Percentiles rank a stretch among this genome's conserved stretches.
phyloP scores from a whole-genome alignment of 495 filamentous ascomycete species.

The Neurospora sp. region DNA sequence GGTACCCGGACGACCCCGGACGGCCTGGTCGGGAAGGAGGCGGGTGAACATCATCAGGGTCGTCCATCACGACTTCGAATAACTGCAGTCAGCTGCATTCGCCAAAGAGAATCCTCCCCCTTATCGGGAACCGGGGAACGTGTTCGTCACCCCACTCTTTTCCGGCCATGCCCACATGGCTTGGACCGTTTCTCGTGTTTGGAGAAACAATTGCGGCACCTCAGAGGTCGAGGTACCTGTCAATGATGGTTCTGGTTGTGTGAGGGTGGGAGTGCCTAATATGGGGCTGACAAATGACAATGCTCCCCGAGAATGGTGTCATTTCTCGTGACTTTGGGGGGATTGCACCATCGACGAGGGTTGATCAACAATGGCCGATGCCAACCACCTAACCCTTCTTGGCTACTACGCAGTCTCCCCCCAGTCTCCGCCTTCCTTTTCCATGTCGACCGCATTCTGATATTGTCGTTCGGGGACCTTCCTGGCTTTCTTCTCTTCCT shows the following conservation, averaged over 20 bases:
- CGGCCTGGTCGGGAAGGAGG: background rate
- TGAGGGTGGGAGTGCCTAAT: conserved; percentile 8
- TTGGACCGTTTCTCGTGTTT: conserved; percentile 1
- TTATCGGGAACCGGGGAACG: conserved; percentile 18
- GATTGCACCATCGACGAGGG: conserved; percentile 29
- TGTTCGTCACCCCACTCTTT: conserved; percentile 8
- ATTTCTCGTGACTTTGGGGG: conserved; percentile 29
- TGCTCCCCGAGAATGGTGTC: conserved; percentile 24
- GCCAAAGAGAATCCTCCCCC: conserved; percentile 11
- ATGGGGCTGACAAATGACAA: conserved; percentile 28
- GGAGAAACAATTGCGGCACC: background rate
- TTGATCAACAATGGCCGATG: conserved; percentile 18
- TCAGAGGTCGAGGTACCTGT: conserved; percentile 11
- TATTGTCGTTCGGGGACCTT: conserved; percentile 3
- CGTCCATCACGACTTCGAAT: background rate
- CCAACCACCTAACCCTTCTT: conserved; percentile 4
- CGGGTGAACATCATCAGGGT: background rate
- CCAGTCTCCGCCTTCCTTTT: conserved; percentile 20
- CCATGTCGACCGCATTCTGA: conserved; percentile 4
- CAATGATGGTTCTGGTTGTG: conserved; percentile 6
- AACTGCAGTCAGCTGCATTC: background rate
- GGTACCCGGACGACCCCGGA: background rate
- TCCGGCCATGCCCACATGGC: conserved; percentile 9
- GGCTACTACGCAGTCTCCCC: conserved; percentile 13
- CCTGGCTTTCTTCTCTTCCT: background rate